Percentiles rank a stretch among this genome's conserved stretches.
phyloP scores from a whole-genome alignment of 305 asterid species.

The Plantago rigida region DNA sequence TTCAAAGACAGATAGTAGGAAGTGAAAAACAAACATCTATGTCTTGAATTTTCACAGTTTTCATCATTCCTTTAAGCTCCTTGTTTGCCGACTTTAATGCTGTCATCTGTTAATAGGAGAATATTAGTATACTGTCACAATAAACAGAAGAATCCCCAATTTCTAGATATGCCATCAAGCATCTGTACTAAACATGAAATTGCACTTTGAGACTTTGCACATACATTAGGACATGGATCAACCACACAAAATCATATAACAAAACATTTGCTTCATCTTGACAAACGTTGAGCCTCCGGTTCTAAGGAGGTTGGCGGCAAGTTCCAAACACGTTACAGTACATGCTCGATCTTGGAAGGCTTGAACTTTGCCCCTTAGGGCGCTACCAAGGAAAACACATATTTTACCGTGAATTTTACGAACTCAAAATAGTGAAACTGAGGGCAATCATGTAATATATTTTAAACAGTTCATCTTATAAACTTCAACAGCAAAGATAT shows the following conservation, averaged over 20 bases:
- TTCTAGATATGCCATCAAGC: constrained; percentile 22
- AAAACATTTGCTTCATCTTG: constrained; percentile 22
- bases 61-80: constrained; percentile 98
- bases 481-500: constrained; percentile 1
- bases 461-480: constrained; percentile 10
- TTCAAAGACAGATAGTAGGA: constrained; percentile 9
- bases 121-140: constrained; percentile 20
- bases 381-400: constrained; percentile 57
- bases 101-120: constrained; percentile 58
- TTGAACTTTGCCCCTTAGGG: constrained; percentile 53
- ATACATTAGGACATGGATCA: constrained; percentile 24
- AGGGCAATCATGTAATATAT: constrained; percentile 13
- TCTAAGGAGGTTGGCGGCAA: constrained; percentile 56
- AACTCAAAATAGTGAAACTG: constrained; percentile 22
- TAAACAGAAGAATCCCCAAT: not conserved
- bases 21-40: constrained; percentile 58
- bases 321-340: constrained; percentile 65
- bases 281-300: constrained; percentile 35
- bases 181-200: constrained; percentile 27
- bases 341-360: constrained; percentile 53
- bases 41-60: constrained; percentile 94
- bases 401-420: constrained; percentile 30
- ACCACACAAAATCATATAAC: constrained; percentile 25
- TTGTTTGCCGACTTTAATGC: constrained; percentile 89
- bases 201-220: constrained; percentile 8